A percentile compares a stretch with the other conserved stretches of the same genome.
phyloP scores from a whole-genome alignment of 495 filamentous ascomycete species.

The Daldinia caldariorum region DNA sequence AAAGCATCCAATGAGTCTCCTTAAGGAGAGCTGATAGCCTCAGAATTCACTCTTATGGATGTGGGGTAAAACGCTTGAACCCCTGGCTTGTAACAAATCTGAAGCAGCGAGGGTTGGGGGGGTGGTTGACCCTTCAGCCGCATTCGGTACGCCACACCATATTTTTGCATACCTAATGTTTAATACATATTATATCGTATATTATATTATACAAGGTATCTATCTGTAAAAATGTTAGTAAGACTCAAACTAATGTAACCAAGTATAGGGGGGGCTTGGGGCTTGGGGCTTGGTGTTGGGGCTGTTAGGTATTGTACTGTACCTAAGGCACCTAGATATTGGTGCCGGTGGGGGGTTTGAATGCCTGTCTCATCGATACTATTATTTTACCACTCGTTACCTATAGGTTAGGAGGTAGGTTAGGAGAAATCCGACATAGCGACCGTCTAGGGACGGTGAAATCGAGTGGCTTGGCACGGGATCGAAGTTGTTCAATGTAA shows the following conservation, averaged over 20 bases:
- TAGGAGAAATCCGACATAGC: neutral
- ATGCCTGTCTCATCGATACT: no score
- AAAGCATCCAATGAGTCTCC: neutral
- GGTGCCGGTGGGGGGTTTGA: no score
- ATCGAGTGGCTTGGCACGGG: slow-evolving; percentile 1
- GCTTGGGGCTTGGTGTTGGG: no score
- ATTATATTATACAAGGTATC: neutral
- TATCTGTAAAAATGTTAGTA: neutral
- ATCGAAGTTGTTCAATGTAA: neutral
- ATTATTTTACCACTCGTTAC: no score
- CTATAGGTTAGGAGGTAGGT: neutral
- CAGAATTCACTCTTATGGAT: slow-evolving; percentile 31
- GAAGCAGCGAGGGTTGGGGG: slow-evolving; percentile 48
- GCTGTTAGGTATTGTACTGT: no score
- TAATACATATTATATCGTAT: no score
- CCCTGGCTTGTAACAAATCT: slow-evolving; percentile 62
- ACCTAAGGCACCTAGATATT: no score
- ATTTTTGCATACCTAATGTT: neutral
- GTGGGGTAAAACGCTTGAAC: slow-evolving; percentile 47
- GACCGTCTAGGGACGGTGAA: neutral
- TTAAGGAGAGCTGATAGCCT: slow-evolving; percentile 34
- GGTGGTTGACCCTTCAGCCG: slow-evolving; percentile 32
- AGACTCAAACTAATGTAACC: neutral
- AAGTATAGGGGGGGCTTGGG: no score
- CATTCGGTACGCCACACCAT: slow-evolving; percentile 33